Evolutionary conservation across 2,329 filamentous ascomycete genomes (phyloP), one percentile per base, ranked within the genome.

Genomic region (Ophiognomonia clavigignenti-juglandacearum): DNA sequence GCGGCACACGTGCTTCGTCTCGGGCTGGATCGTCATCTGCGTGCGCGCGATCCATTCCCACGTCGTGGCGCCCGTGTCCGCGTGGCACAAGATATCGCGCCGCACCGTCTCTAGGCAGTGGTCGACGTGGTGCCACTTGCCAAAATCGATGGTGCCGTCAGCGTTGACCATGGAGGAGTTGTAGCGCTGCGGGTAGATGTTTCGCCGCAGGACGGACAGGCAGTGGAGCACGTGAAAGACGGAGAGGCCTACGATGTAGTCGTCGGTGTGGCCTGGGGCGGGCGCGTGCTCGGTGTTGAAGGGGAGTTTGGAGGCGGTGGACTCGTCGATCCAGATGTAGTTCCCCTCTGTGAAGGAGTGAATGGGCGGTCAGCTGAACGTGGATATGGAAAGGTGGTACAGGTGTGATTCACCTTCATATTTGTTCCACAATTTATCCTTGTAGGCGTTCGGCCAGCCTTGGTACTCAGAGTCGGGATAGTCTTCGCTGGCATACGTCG

Each of bases 191-290:
- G 45, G 45, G 34, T 47, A 47, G 19, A 47, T 38, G 26, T 31
- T 20, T 14, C 27, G 39, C 19, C 45, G 39, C 19, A 47, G 34
- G 32, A 38, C 34, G 14, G 34, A 37, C 14, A 47, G 39, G 39
- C 45, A 47, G 34, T 47, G 45, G 13, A 47, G 39, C n/a, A 43
- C 27, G 34, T 47, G 45, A 34, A 47, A 47, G 32, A 47, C 45
- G n/a, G 39, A 38, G 1, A 47, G 26, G 6, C 45, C 45, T 7
- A 47, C 45, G 10, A 47, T 23, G 20, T 43, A 47, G 34, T 47
- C 45, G 18, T 38, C 34, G 29, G 18, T 39, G 26, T 47, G 40
- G 13, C 27, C 45, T 16, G 29, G 8, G 4, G 27, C 20, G 8
- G 45, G 45, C 7, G 35, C 39, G 24, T 43, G 39, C 18, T 43